These are phyloP conservation scores for Rhizoclosmatium sp. DNA, from an alignment of 192 early-diverging fungal genomes.

Conservation along the genomic window DNA sequence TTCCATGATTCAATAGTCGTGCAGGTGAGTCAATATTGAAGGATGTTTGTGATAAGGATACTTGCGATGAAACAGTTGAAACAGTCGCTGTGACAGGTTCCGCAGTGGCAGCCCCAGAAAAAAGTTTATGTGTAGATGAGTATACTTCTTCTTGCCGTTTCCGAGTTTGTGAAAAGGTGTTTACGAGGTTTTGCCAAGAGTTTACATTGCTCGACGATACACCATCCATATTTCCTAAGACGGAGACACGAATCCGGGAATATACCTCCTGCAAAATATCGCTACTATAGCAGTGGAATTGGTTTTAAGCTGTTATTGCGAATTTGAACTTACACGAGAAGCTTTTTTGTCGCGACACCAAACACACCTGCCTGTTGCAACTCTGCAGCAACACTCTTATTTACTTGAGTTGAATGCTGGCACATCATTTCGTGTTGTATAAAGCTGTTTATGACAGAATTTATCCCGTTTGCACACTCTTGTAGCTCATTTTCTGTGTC, in stretches of 20 bases:
- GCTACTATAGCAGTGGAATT: no score
- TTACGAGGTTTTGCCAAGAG: neutral
- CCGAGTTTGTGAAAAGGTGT: neutral
- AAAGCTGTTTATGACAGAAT: neutral
- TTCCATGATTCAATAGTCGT: neutral
- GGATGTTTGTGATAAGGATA: neutral
- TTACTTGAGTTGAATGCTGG: neutral
- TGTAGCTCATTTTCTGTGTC: no score
- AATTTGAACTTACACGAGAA: neutral
- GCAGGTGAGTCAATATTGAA: neutral
- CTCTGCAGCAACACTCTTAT: slow-evolving; percentile 16
- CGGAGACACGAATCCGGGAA: neutral
- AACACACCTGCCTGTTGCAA: slow-evolving; percentile 13
- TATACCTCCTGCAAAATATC: slow-evolving; percentile 2
- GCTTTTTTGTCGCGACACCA: slow-evolving; percentile 2
- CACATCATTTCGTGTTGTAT: no score
- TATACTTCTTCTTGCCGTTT: slow-evolving; percentile 6
- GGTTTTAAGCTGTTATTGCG: neutral
- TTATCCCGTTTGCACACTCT: neutral
- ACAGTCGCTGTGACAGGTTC: neutral
- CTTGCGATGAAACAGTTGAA: neutral
- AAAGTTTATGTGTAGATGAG: neutral
- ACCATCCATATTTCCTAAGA: neutral
- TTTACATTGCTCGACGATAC: neutral
- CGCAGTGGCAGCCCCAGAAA: neutral